These are phyloP conservation scores for Flaveria trinervia DNA, from an alignment of 129 eudicot species.

Conservation along the genomic window DNA sequence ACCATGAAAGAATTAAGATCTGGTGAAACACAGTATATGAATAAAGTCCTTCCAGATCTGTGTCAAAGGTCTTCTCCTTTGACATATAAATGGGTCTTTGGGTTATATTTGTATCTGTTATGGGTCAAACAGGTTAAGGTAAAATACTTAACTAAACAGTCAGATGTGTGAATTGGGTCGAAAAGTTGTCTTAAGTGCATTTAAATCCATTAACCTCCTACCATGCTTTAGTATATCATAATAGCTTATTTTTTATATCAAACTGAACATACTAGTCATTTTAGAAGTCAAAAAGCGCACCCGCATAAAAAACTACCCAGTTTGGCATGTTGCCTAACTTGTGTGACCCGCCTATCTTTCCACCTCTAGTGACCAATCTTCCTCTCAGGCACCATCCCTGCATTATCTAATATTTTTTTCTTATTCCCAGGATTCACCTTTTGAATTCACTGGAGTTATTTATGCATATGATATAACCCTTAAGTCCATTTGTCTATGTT, in stretches of 20 bases:
- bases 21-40: conserved; percentile 4
- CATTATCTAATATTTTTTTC: background rate
- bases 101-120: background rate
- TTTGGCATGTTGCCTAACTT: background rate
- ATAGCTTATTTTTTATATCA: no score
- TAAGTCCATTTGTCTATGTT: conserved; percentile 4
- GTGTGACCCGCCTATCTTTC: background rate
- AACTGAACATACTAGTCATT: no score
- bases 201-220: background rate
- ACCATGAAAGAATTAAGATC: background rate
- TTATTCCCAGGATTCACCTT: conserved; percentile 1
- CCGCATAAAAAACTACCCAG: background rate
- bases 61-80: background rate
- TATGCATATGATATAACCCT: no score
- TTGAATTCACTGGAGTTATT: background rate
- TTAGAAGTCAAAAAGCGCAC: no score
- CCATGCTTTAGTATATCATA: no score
- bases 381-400: background rate
- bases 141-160: background rate
- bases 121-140: background rate
- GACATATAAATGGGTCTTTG: conserved; percentile 4
- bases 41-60: background rate
- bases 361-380: background rate
- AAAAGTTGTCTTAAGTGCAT: background rate
- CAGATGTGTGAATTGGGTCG: background rate